Evolutionary conservation across 352 stramenopile species (phyloP).

Genomic region (Phytophthora boehmeriae): DNA sequence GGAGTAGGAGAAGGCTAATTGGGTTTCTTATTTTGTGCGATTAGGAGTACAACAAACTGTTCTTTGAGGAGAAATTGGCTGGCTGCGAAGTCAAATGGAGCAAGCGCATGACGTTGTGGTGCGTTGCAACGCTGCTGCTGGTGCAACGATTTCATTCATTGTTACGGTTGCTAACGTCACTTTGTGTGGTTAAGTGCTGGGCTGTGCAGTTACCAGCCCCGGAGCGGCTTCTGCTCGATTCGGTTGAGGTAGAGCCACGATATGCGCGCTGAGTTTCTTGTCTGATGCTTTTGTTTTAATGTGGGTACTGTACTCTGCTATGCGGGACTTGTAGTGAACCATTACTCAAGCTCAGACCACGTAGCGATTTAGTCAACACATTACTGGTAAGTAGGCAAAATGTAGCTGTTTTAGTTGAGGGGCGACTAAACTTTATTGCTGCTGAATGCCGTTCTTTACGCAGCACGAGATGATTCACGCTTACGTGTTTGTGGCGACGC

Average conservation of each 20-base stretch:
- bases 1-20: background rate
- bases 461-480: slow-evolving; percentile 93
- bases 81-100: slow-evolving; percentile 91
- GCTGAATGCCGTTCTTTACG: slow-evolving; percentile 3
- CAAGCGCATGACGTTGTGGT: slow-evolving; percentile 91
- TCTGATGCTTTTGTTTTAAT: background rate
- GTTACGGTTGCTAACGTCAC: background rate
- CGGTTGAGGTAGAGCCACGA: slow-evolving; percentile 57
- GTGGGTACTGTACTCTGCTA: background rate
- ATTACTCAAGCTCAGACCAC: slow-evolving; percentile 79
- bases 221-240: slow-evolving; percentile 84
- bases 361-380: slow-evolving; percentile 88
- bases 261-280: background rate
- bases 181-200: slow-evolving; percentile 53
- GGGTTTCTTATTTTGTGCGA: slow-evolving; percentile 1
- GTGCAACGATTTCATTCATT: background rate
- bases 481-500: slow-evolving; percentile 84
- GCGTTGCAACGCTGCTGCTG: background rate
- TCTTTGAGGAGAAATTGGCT: slow-evolving; percentile 79
- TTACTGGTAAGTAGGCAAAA: slow-evolving; percentile 52
- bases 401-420: background rate
- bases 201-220: slow-evolving; percentile 78
- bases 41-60: slow-evolving; percentile 84
- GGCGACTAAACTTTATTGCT: no score
- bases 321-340: slow-evolving; percentile 53